Conservation (phyloP, 2,329 filamentous ascomycete species). For the Xylariaceae sp. region DNA sequence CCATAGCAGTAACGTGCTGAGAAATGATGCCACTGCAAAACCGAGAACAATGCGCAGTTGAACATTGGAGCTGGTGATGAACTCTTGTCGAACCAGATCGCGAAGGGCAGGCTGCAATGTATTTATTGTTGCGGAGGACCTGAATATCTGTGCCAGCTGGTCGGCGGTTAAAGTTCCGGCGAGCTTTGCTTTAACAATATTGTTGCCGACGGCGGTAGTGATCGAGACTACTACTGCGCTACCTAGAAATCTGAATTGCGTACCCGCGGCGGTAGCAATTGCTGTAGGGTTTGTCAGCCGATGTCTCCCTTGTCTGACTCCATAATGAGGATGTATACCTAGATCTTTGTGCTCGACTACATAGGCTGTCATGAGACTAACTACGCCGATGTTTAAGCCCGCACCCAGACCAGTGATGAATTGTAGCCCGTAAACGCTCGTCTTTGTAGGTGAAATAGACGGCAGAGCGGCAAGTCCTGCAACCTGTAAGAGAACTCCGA, state of each 20-base stretch:
- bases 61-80: conserved; percentile 15
- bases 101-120: conserved; percentile 4
- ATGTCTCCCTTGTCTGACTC: neutral
- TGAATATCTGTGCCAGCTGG: conserved; percentile 13
- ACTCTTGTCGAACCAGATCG: conserved; percentile 7
- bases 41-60: conserved; percentile 18
- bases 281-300: neutral
- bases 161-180: conserved; percentile 4
- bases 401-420: conserved; percentile 13
- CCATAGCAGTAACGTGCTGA: conserved; percentile 16
- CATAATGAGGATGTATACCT: too few relatives aligned
- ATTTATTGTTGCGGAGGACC: conserved; percentile 13
- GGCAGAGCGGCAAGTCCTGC: conserved; percentile 9
- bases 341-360: conserved; percentile 16
- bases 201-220: conserved; percentile 18
- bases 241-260: conserved; percentile 19
- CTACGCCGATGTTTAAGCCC: conserved; percentile 13
- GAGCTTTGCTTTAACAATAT: conserved; percentile 7
- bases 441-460: conserved; percentile 5
- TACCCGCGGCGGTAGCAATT: conserved; percentile 14
- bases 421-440: conserved; percentile 13
- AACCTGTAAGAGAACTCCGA: conserved; percentile 11
- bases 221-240: conserved; percentile 15
- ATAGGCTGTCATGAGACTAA: conserved; percentile 15
- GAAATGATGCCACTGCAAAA: conserved; percentile 12